These are phyloP conservation scores for Ampelomyces quisqualis DNA, from an alignment of 2,329 filamentous ascomycete species.

Conservation along the genomic window DNA sequence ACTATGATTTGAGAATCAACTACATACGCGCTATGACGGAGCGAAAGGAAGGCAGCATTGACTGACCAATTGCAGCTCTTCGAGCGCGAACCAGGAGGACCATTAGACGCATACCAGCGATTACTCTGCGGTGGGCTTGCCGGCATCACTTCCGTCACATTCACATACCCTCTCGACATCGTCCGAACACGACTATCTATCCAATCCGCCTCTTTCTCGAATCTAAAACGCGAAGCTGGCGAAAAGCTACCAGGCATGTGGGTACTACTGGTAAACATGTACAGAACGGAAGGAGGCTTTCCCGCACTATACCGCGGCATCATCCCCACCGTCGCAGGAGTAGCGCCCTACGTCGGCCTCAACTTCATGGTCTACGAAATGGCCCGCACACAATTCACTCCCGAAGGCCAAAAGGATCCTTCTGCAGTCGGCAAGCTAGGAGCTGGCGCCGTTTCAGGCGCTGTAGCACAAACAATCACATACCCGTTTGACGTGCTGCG, in stretches of 20 bases:
- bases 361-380: constrained; percentile 99
- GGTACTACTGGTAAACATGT: constrained; percentile 78
- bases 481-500: constrained; percentile 97
- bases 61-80: constrained; percentile 60
- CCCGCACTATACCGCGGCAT: constrained; percentile 90
- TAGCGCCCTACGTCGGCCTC: constrained; percentile 93
- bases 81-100: constrained; percentile 70
- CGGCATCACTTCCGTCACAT: constrained; percentile 91
- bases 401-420: constrained; percentile 83
- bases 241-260: constrained; percentile 86
- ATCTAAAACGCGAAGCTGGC: constrained; percentile 55
- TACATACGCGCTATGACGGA: no score
- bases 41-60: neutral
- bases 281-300: constrained; percentile 84
- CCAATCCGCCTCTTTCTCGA: constrained; percentile 91
- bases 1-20: no score
- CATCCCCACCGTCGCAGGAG: constrained; percentile 87
- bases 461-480: constrained; percentile 94
- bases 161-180: constrained; percentile 96
- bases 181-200: constrained; percentile 94
- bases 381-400: constrained; percentile 78
- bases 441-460: constrained; percentile 91
- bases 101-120: constrained; percentile 71
- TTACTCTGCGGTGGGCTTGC: constrained; percentile 88
- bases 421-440: constrained; percentile 75